Evolutionary conservation across 768 basidiomycete species (phyloP).

Genomic region (Lyophyllum shimeji): DNA sequence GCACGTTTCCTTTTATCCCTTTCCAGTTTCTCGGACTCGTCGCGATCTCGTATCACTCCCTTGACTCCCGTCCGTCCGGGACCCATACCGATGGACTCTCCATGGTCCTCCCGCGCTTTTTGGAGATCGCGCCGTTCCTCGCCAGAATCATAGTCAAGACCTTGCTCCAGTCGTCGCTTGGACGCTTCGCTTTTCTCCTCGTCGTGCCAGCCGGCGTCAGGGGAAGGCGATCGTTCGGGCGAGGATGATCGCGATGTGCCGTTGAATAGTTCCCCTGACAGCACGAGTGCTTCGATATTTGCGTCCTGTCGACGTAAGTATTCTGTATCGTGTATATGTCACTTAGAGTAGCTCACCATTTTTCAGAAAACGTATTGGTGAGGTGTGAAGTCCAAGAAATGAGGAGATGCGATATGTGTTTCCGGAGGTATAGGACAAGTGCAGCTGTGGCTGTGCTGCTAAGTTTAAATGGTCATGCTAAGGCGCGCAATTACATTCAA

Average conservation of each 20-base stretch:
- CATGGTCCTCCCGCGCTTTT: conserved; percentile 29
- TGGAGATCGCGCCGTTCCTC: conserved; percentile 34
- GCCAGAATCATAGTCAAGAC: conserved; percentile 47
- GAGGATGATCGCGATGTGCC: conserved; percentile 55
- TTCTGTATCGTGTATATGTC: not conserved
- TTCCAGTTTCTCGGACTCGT: conserved; percentile 61
- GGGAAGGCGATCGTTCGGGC: conserved; percentile 63
- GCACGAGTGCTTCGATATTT: conserved; percentile 27
- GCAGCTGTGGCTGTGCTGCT: no score
- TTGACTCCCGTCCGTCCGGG: conserved; percentile 88
- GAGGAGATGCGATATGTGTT: no score
- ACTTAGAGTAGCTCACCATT: conserved; percentile 5
- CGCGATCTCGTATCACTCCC: conserved; percentile 80
- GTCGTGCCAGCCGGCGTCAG: conserved; percentile 56
- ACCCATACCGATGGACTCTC: conserved; percentile 79
- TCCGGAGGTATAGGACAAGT: no score
- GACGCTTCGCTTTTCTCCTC: conserved; percentile 43
- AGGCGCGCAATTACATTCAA: not conserved
- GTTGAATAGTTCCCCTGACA: conserved; percentile 73
- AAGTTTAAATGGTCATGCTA: no score
- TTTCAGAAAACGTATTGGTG: not conserved
- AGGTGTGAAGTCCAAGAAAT: not conserved
- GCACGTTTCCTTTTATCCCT: conserved; percentile 54
- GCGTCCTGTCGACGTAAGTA: conserved; percentile 18
- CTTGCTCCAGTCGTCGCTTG: conserved; percentile 31